Conservation (phyloP, 2,329 filamentous ascomycete genomes). For the Cercospora janseana region DNA sequence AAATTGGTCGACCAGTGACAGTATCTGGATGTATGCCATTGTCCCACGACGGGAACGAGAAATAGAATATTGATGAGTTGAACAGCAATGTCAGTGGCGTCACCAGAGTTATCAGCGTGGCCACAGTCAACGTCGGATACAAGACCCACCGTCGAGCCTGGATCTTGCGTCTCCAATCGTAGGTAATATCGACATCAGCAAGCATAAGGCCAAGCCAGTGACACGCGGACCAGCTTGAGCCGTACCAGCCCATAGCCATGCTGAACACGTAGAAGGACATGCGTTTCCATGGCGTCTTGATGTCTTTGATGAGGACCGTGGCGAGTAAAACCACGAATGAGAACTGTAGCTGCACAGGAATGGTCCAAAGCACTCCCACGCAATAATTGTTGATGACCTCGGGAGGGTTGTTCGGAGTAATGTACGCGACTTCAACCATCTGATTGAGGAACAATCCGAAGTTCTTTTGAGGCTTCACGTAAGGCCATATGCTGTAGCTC, state of each 20-base stretch:
- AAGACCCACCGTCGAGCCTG: conserved; percentile 38
- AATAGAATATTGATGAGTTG: conserved; percentile 38
- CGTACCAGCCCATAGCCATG: conserved; percentile 49
- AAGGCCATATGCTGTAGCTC: conserved; percentile 51
- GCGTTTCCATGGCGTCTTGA: conserved; percentile 50
- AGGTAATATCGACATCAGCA: conserved; percentile 49
- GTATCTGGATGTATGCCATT: conserved; percentile 47
- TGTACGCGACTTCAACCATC: conserved; percentile 46
- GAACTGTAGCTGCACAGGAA: conserved; percentile 50
- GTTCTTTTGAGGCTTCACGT: conserved; percentile 42
- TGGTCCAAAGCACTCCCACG: conserved; percentile 52
- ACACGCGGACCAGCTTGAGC: conserved; percentile 46
- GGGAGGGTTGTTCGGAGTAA: conserved; percentile 51
- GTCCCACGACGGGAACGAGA: conserved; percentile 43
- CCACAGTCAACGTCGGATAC: conserved; percentile 40
- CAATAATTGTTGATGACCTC: conserved; percentile 51
- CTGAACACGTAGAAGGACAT: conserved; percentile 46
- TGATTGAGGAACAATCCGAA: conserved; percentile 47
- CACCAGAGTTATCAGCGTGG: conserved; percentile 38
- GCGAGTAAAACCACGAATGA: conserved; percentile 47
- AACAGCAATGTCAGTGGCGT: conserved; percentile 42
- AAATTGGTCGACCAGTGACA: conserved; percentile 43
- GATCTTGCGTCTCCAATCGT: conserved; percentile 44
- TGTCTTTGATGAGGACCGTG: conserved; percentile 46
- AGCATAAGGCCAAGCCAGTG: conserved; percentile 48